These are phyloP conservation scores for Solanum tacnaense DNA, from an alignment of 257 asterid genomes.

Conservation along the genomic window DNA sequence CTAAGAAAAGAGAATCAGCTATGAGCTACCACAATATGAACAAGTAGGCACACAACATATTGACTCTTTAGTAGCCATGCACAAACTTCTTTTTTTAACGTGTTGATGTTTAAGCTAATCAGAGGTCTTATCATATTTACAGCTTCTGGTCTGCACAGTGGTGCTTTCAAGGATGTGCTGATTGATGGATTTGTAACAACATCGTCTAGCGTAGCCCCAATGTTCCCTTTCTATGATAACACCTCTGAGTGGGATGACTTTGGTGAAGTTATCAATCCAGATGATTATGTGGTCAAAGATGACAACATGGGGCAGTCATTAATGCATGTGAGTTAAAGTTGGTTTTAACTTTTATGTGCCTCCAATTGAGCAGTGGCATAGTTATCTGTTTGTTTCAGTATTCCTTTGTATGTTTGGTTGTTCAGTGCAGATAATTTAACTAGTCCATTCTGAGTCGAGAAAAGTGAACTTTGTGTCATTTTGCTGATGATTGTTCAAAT, in stretches of 20 bases:
- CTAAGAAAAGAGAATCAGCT: not conserved
- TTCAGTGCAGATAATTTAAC: not conserved
- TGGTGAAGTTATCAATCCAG: slow-evolving; percentile 94
- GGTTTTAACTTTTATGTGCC: not conserved
- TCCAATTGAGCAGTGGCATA: not conserved
- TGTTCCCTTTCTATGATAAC: slow-evolving; percentile 78
- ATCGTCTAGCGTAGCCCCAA: slow-evolving; percentile 67
- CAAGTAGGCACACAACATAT: not conserved
- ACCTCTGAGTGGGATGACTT: slow-evolving; percentile 92
- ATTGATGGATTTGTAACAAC: slow-evolving; percentile 85
- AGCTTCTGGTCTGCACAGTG: slow-evolving; percentile 52
- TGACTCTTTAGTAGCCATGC: not conserved
- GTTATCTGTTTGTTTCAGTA: not conserved
- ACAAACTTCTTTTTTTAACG: not conserved
- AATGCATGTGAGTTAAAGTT: slow-evolving; percentile 41
- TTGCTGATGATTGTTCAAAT: not conserved
- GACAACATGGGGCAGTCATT: slow-evolving; percentile 58
- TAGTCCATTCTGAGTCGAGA: not conserved
- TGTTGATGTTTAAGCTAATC: not conserved
- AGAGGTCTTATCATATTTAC: slow-evolving; percentile 13
- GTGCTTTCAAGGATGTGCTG: slow-evolving; percentile 73
- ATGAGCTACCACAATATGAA: not conserved
- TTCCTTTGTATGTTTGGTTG: not conserved
- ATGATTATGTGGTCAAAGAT: slow-evolving; percentile 72
- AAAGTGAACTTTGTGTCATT: not conserved